Evolutionary conservation across 1,284 basidiomycete genomes (phyloP).

Genomic region (Sporisorium scitamineum): DNA sequence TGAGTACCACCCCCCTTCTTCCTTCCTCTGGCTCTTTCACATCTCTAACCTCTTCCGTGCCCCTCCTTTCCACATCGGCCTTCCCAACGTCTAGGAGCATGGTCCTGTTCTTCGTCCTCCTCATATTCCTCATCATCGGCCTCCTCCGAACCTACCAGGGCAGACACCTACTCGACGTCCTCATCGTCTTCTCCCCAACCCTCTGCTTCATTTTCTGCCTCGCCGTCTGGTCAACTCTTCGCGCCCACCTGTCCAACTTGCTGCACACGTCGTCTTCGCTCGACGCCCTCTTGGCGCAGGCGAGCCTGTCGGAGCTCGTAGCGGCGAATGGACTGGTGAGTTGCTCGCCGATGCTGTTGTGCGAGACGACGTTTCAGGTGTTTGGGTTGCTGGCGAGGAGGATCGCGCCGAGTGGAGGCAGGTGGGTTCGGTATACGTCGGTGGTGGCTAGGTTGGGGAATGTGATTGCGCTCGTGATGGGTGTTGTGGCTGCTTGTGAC

Average conservation of each 20-base stretch:
- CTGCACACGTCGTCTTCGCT: conserved; percentile 7
- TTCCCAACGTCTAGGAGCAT: conserved; percentile 15
- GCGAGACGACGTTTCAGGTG: conserved; percentile 34
- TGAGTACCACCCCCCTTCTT: conserved; percentile 12
- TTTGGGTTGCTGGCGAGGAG: conserved; percentile 38
- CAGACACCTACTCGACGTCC: conserved; percentile 9
- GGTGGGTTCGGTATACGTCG: conserved; percentile 26
- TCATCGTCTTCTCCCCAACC: conserved; percentile 25
- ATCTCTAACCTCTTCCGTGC: neutral
- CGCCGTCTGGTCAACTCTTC: conserved; percentile 21
- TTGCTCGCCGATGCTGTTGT: conserved; percentile 27
- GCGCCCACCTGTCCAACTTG: conserved; percentile 16
- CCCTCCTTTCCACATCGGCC: neutral
- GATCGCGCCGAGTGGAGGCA: conserved; percentile 4
- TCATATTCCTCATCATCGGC: conserved; percentile 25
- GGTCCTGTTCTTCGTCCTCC: conserved; percentile 37
- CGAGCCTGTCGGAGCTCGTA: conserved; percentile 17
- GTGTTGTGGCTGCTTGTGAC: conserved; percentile 25
- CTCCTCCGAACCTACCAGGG: conserved; percentile 19
- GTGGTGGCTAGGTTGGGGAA: conserved; percentile 23
- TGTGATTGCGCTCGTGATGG: conserved; percentile 32
- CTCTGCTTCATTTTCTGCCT: conserved; percentile 27
- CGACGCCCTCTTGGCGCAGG: neutral
- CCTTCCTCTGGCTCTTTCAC: neutral
- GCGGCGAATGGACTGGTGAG: conserved; percentile 30